These are phyloP conservation scores for Pichia sp. DNA, from an alignment of 1,139 yeast genomes.

Conservation along the genomic window DNA sequence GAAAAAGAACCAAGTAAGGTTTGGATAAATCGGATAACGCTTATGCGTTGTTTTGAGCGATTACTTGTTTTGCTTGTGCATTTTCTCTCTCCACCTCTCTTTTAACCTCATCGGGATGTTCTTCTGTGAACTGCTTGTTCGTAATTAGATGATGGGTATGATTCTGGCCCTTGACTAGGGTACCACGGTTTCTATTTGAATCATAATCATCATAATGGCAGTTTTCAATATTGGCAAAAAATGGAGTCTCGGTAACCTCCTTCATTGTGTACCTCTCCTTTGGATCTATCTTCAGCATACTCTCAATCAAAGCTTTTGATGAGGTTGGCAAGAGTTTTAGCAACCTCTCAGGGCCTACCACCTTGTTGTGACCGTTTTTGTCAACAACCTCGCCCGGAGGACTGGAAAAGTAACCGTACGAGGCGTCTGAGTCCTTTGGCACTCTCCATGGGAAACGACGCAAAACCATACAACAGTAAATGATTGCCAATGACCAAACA, in stretches of 20 bases:
- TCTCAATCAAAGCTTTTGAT: constrained; percentile 69
- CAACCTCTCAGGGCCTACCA: constrained; percentile 79
- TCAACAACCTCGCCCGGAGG: constrained; percentile 24
- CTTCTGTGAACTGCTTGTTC: constrained; percentile 46
- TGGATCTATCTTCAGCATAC: constrained; percentile 72
- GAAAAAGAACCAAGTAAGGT: neutral
- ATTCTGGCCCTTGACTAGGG: constrained; percentile 28
- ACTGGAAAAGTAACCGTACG: constrained; percentile 28
- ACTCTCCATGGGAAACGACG: constrained; percentile 75
- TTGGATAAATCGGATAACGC: too few species aligned
- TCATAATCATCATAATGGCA: constrained; percentile 31
- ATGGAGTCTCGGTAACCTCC: constrained; percentile 63
- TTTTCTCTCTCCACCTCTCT: constrained; percentile 37
- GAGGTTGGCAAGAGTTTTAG: constrained; percentile 84
- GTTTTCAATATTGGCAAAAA: constrained; percentile 56
- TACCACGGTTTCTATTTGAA: constrained; percentile 13
- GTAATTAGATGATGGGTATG: constrained; percentile 52
- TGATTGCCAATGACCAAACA: constrained; percentile 75
- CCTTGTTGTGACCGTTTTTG: constrained; percentile 23
- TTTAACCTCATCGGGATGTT: constrained; percentile 37
- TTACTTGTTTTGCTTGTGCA: constrained; percentile 20
- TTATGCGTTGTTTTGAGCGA: constrained; percentile 5
- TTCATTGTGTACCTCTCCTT: constrained; percentile 61
- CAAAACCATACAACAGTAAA: constrained; percentile 69
- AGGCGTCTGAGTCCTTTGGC: constrained; percentile 51